phyloP scores from a whole-genome alignment of 2,329 filamentous ascomycete genomes.

The Tolypocladium ovalisporum region DNA sequence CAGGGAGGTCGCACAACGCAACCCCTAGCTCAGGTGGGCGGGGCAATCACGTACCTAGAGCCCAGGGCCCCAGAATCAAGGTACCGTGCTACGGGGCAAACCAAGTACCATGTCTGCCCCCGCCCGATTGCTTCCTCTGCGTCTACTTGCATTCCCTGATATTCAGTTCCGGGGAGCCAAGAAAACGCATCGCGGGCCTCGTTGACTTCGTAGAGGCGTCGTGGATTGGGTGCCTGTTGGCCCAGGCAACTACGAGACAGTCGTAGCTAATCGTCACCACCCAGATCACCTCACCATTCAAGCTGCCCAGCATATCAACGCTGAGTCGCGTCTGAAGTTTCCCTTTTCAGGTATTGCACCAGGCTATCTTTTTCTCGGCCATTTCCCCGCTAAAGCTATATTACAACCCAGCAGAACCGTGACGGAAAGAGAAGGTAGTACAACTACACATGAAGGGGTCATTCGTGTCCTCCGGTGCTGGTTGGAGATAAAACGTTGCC shows the following conservation, averaged over 20 bases:
- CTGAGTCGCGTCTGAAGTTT: constrained; percentile 14
- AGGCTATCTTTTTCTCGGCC: constrained; percentile 19
- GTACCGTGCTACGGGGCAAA: neutral
- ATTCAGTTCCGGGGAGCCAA: neutral
- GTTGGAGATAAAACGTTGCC: constrained; percentile 1
- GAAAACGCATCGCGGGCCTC: neutral
- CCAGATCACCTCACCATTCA: neutral
- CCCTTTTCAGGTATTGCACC: constrained; percentile 22
- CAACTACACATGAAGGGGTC: constrained; percentile 20
- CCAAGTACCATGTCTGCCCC: neutral
- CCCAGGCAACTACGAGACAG: neutral
- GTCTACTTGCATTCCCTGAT: neutral
- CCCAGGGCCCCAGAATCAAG: neutral
- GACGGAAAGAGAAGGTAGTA: constrained; percentile 19
- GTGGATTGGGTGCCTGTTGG: neutral
- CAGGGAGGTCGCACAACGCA: neutral
- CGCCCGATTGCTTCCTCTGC: neutral
- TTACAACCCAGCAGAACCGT: constrained; percentile 24
- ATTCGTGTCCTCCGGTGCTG: neutral
- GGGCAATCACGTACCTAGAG: neutral
- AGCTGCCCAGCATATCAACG: neutral
- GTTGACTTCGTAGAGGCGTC: neutral
- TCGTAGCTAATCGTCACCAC: neutral
- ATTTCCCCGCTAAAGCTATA: constrained; percentile 20
- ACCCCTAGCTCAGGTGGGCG: neutral